Conservation (phyloP, 1,139 yeast species). For the Taiozyma sp. region DNA sequence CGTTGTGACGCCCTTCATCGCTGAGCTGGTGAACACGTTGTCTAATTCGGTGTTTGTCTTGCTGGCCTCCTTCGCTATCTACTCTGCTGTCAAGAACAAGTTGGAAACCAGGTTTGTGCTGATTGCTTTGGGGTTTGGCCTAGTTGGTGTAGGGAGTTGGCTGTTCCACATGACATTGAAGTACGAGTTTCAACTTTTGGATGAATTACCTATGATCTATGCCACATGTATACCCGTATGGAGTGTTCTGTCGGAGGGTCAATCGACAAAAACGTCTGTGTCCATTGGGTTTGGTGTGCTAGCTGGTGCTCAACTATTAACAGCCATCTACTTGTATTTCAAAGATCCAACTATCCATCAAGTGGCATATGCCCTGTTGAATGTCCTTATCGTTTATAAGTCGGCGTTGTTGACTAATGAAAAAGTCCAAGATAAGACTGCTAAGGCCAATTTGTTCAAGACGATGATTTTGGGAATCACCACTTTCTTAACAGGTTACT, state of each 20-base stretch:
- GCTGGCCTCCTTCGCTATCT: slow-evolving; percentile 38
- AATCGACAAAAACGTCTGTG: slow-evolving; percentile 26
- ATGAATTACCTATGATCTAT: slow-evolving; percentile 96
- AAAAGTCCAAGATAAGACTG: slow-evolving; percentile 44
- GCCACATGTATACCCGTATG: slow-evolving; percentile 96
- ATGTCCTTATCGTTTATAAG: slow-evolving; percentile 52
- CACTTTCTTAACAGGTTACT: slow-evolving; percentile 68
- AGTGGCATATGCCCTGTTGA: slow-evolving; percentile 51
- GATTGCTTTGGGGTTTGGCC: slow-evolving; percentile 70
- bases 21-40: slow-evolving; percentile 73
- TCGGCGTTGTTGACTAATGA: slow-evolving; percentile 46
- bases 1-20: slow-evolving; percentile 69
- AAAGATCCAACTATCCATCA: slow-evolving; percentile 81
- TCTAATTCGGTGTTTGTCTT: slow-evolving; percentile 65
- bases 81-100: slow-evolving; percentile 51
- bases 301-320: slow-evolving; percentile 47
- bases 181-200: slow-evolving; percentile 84
- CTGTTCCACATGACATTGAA: slow-evolving; percentile 91
- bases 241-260: slow-evolving; percentile 67
- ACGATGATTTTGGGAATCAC: slow-evolving; percentile 57
- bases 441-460: slow-evolving; percentile 41
- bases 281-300: slow-evolving; percentile 52
- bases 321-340: slow-evolving; percentile 57
- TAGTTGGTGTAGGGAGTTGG: slow-evolving; percentile 94
- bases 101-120: slow-evolving; percentile 68